Base-by-base conservation (phyloP, 2,329 filamentous ascomycete species). In the Phaeosphaeriaceae sp. region DNA sequence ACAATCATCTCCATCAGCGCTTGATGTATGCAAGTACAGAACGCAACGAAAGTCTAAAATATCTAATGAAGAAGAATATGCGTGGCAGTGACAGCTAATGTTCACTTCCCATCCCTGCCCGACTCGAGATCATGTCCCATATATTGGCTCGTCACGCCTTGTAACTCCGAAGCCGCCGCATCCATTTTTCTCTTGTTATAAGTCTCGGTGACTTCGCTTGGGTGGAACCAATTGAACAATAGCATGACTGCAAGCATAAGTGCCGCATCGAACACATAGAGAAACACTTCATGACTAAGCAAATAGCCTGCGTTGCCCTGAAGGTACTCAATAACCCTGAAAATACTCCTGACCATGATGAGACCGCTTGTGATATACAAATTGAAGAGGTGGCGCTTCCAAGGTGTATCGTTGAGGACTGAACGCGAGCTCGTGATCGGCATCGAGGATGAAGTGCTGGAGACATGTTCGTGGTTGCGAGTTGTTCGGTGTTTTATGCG, bases 261-360 rank as follows among this genome's bases (percentile, higher is more conserved):
- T 1, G 66, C 33, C 17, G 79, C 78, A 72, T 84, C 82, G 53
- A 83, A 81, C 25, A 81, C 63, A 61, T 83, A 83, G 1, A 82
- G 54, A 46, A 69, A 82, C 1, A 73, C 67, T 70, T 84, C 82
- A 21, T 77, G 70, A 4, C 59, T 57, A 31, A 83, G 66, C 9
- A 85, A 33, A 41, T 74, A 78, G 2, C 83, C 83, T n/a, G 74
- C 65, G 19, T 78, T 74, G 2, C 83, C 82, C 60, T 78, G 67
- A 0, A 75, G 61, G 55, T 82, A 86, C 68, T 85, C 83, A 10
- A 79, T 65, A 5, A 84, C 72, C 22, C 83, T 77, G 53, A 84
- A 83, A 1, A 84, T 62, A n/a, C 72, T 80, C 51, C 84, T 76
- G 11, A 84, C 50, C 61, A 86, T 71, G 65, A 86, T 85, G 20